A percentile compares a stretch with the other conserved stretches of the same genome.
Conservation (phyloP, 495 filamentous ascomycete genomes). For the Pseudevernia furfuracea region DNA sequence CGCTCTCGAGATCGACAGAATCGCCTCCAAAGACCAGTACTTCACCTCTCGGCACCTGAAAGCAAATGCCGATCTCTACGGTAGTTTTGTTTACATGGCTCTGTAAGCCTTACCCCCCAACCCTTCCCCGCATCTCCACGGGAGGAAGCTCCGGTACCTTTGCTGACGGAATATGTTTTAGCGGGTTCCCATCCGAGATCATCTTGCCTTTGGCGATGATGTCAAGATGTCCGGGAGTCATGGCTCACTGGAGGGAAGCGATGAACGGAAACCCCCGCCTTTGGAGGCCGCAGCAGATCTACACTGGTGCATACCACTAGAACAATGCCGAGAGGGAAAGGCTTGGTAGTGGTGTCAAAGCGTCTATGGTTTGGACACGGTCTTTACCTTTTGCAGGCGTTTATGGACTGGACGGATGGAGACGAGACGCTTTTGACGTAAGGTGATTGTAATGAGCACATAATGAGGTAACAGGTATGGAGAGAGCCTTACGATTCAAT, state of each 20-base stretch:
- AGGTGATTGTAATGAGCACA: too few relatives aligned
- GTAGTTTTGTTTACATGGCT: conserved; percentile 42
- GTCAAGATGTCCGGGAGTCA: conserved; percentile 35
- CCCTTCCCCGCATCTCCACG: too few relatives aligned
- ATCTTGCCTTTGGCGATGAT: conserved; percentile 33
- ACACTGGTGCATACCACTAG: not conserved
- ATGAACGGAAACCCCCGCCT: conserved; percentile 19
- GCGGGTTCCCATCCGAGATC: conserved; percentile 34
- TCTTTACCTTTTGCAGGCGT: too few relatives aligned
- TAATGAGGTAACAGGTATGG: too few relatives aligned
- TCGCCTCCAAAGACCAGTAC: conserved; percentile 40
- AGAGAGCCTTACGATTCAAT: too few relatives aligned
- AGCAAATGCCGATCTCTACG: conserved; percentile 49
- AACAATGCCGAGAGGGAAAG: too few relatives aligned
- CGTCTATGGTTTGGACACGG: too few relatives aligned
- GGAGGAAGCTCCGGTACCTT: too few relatives aligned
- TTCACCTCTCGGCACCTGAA: conserved; percentile 43
- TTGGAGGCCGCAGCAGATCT: not conserved
- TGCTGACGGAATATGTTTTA: conserved; percentile 1
- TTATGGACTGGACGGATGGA: too few relatives aligned
- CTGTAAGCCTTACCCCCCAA: conserved; percentile 28
- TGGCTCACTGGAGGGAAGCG: conserved; percentile 42
- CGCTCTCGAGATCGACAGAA: conserved; percentile 43
- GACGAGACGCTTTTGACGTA: too few relatives aligned
- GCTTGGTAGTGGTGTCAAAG: too few relatives aligned